phyloP scores from a whole-genome alignment of 2,329 filamentous ascomycete species.

The Diplocarpon rosae region DNA sequence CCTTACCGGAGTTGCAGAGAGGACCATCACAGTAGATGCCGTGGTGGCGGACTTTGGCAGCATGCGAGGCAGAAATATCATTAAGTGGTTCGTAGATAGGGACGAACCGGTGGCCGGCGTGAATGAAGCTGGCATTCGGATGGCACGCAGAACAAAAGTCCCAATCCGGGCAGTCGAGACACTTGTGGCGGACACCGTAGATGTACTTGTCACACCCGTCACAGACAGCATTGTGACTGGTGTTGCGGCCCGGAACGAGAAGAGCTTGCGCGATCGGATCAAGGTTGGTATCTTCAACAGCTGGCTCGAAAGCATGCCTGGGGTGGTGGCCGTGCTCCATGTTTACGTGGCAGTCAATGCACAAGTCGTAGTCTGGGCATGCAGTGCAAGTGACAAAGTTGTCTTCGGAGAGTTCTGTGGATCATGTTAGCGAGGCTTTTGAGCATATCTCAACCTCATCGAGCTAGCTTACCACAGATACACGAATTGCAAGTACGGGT shows the following conservation, averaged over 20 bases:
- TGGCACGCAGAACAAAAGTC: constrained; percentile 82
- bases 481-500: constrained; percentile 52
- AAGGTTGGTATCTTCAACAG: constrained; percentile 50
- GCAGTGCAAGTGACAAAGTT: constrained; percentile 75
- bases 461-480: constrained; percentile 42
- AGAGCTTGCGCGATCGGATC: constrained; percentile 51
- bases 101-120: constrained; percentile 80
- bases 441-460: background rate
- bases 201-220: constrained; percentile 90
- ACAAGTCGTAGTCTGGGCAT: constrained; percentile 90
- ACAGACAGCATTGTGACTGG: constrained; percentile 78
- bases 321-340: constrained; percentile 86
- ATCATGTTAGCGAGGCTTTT: constrained; percentile 21
- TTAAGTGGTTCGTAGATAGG: constrained; percentile 67
- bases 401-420: constrained; percentile 48
- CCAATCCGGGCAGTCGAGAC: constrained; percentile 92
- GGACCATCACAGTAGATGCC: constrained; percentile 95
- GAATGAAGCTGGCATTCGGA: constrained; percentile 52
- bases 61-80: constrained; percentile 29
- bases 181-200: constrained; percentile 87
- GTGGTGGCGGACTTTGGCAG: constrained; percentile 48
- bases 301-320: constrained; percentile 66
- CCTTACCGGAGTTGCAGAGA: constrained; percentile 55
- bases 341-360: constrained; percentile 65
- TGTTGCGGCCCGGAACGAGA: constrained; percentile 69